A percentile compares a stretch with the other conserved stretches of the same genome.
phyloP scores from a whole-genome alignment of 306 rosid species.

The Sphenostylis stenocarpa region DNA sequence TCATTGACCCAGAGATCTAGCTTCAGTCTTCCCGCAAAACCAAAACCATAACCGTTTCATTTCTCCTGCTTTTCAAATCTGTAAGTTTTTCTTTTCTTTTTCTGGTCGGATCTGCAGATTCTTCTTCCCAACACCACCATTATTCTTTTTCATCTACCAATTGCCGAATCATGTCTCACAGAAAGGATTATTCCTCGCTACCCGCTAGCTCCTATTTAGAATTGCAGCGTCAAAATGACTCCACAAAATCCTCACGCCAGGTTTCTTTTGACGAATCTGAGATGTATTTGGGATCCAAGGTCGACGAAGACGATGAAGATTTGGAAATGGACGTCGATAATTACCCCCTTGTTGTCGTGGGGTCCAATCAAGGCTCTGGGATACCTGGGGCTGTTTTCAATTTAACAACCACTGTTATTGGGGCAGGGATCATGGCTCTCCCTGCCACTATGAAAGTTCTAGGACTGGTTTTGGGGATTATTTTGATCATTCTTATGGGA shows the following conservation, averaged over 20 bases:
- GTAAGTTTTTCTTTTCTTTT: slow-evolving; percentile 24
- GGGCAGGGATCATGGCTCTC: slow-evolving; percentile 95
- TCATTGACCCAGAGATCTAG: slow-evolving; percentile 64
- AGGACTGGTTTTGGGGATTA: slow-evolving; percentile 66
- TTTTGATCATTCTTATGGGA: slow-evolving; percentile 76
- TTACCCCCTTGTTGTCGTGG: slow-evolving; percentile 62
- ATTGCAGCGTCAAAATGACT: slow-evolving; percentile 58
- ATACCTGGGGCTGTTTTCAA: slow-evolving; percentile 88
- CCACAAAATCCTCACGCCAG: slow-evolving; percentile 20
- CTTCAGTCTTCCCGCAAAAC: neutral
- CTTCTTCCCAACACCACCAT: neutral
- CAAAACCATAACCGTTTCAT: neutral
- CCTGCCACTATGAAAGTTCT: slow-evolving; percentile 99
- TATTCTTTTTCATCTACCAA: neutral
- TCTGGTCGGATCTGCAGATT: slow-evolving; percentile 33
- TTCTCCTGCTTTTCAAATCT: neutral
- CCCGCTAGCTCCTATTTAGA: slow-evolving; percentile 62
- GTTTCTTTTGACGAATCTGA: slow-evolving; percentile 44
- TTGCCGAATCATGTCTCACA: slow-evolving; percentile 5
- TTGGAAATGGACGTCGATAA: slow-evolving; percentile 56
- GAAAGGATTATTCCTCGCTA: slow-evolving; percentile 60
- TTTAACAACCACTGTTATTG: slow-evolving; percentile 81
- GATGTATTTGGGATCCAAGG: slow-evolving; percentile 45
- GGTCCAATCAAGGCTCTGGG: slow-evolving; percentile 56
- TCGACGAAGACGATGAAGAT: slow-evolving; percentile 48